These are phyloP conservation scores for Tricholoma sp. DNA, from an alignment of 768 basidiomycete genomes.

Conservation along the genomic window DNA sequence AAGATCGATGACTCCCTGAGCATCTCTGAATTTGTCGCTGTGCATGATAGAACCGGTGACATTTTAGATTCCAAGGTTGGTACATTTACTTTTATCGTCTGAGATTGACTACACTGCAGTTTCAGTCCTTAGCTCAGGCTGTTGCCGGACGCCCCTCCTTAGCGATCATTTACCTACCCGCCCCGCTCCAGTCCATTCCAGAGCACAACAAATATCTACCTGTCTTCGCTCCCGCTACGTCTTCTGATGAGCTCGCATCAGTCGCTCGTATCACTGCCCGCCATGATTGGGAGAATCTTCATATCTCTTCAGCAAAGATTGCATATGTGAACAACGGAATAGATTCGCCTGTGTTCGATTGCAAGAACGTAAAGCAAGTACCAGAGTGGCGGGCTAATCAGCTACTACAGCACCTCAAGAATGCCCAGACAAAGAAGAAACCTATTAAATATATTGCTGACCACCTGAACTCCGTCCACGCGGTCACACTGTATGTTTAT, in stretches of 20 bases:
- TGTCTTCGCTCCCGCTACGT: constrained; percentile 35
- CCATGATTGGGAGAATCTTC: constrained; percentile 39
- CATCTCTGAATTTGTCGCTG: constrained; percentile 26
- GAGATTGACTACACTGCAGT: constrained; percentile 32
- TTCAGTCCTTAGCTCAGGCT: constrained; percentile 36
- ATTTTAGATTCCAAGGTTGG: constrained; percentile 15
- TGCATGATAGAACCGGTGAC: constrained; percentile 35
- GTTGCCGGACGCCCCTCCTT: constrained; percentile 47
- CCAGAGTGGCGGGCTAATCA: constrained; percentile 38
- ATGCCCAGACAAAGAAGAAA: constrained; percentile 32
- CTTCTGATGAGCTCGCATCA: constrained; percentile 5
- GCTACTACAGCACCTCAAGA: constrained; percentile 38
- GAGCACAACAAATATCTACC: constrained; percentile 54
- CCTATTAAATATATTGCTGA: constrained; percentile 31
- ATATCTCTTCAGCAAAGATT: constrained; percentile 35
- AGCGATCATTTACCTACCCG: constrained; percentile 65
- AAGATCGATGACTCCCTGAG: constrained; percentile 18
- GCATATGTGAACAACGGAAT: constrained; percentile 30
- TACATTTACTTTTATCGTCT: constrained; percentile 30
- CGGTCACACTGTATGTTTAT: constrained; percentile 59
- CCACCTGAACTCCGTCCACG: constrained; percentile 47
- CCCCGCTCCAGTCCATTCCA: constrained; percentile 28
- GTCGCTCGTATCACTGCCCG: constrained; percentile 26
- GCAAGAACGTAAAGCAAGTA: constrained; percentile 37
- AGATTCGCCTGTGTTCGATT: constrained; percentile 39